Percentiles rank a stretch among this genome's conserved stretches.
Evolutionary conservation across 148 eudicot genomes (phyloP).

Genomic region (Rhododendron molle): DNA sequence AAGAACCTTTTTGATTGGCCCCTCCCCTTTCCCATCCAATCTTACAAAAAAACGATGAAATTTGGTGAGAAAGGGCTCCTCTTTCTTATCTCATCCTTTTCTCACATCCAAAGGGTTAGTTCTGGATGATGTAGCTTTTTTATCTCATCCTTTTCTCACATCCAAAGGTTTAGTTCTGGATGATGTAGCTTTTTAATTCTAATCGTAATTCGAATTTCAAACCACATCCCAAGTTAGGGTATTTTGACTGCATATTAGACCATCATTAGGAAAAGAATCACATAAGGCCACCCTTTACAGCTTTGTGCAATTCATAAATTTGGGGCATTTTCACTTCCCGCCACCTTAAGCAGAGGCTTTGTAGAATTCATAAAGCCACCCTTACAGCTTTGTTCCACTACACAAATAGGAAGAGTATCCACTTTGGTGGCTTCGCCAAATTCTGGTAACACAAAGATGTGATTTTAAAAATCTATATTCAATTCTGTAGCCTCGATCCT

Average conservation of each 20-base stretch:
- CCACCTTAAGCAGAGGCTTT: not conserved
- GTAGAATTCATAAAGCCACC: not conserved
- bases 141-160: too few species aligned
- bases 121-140: too few species aligned
- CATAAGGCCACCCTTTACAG: not conserved
- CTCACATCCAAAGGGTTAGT: too few species aligned
- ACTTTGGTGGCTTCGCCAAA: not conserved
- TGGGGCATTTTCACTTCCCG: not conserved
- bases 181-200: not conserved
- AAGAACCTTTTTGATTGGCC: too few species aligned
- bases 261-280: not conserved
- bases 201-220: not conserved
- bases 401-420: not conserved
- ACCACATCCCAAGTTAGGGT: not conserved
- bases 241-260: not conserved
- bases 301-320: too few species aligned
- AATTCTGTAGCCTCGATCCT: not conserved
- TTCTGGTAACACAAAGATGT: not conserved
- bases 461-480: not conserved
- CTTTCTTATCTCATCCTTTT: too few species aligned
- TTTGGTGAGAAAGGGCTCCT: too few species aligned
- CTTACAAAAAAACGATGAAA: too few species aligned
- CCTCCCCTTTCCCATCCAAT: too few species aligned
- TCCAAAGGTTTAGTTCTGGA: not conserved
- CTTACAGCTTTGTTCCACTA: not conserved